These are phyloP conservation scores for Grigorovia humatica DNA, from an alignment of 805 yeast species.

Conservation along the genomic window DNA sequence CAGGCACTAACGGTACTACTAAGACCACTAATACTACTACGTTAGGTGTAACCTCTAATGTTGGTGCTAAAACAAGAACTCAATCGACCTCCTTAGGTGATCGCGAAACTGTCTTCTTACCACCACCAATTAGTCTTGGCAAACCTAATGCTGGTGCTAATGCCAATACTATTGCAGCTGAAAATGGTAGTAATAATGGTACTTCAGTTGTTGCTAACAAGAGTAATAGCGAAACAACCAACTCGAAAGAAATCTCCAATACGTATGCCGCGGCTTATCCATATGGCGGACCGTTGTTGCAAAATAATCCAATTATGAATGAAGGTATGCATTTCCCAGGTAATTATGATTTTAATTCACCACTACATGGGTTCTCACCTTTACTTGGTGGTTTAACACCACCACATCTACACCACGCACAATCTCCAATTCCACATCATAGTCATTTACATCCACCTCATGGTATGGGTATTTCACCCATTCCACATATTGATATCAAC, in stretches of 20 bases:
- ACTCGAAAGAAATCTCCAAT: slow-evolving; percentile 9
- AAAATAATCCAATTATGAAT: slow-evolving; percentile 20
- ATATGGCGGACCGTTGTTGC: slow-evolving; percentile 26
- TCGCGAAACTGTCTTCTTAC: slow-evolving; percentile 8
- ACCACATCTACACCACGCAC: slow-evolving; percentile 13
- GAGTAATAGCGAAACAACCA: neutral
- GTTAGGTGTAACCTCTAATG: slow-evolving; percentile 5
- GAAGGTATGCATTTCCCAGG: slow-evolving; percentile 25
- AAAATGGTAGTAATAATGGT: slow-evolving; percentile 10
- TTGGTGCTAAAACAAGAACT: slow-evolving; percentile 15
- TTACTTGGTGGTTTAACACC: slow-evolving; percentile 19
- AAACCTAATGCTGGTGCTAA: slow-evolving; percentile 7
- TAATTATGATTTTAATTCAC: slow-evolving; percentile 24
- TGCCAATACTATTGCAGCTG: slow-evolving; percentile 1
- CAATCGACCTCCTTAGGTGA: slow-evolving; percentile 22
- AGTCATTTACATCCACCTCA: neutral
- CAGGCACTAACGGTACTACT: neutral
- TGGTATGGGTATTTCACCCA: slow-evolving; percentile 11
- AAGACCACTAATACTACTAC: neutral
- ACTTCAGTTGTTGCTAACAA: slow-evolving; percentile 20
- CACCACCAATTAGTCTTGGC: slow-evolving; percentile 2
- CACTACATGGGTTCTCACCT: slow-evolving; percentile 28
- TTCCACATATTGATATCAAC: slow-evolving; percentile 2
- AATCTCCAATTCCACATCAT: slow-evolving; percentile 11
- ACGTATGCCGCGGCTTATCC: slow-evolving; percentile 26